These are phyloP conservation scores for Gossypium schwendimanii DNA, from an alignment of 441 rosid genomes.

Conservation along the genomic window DNA sequence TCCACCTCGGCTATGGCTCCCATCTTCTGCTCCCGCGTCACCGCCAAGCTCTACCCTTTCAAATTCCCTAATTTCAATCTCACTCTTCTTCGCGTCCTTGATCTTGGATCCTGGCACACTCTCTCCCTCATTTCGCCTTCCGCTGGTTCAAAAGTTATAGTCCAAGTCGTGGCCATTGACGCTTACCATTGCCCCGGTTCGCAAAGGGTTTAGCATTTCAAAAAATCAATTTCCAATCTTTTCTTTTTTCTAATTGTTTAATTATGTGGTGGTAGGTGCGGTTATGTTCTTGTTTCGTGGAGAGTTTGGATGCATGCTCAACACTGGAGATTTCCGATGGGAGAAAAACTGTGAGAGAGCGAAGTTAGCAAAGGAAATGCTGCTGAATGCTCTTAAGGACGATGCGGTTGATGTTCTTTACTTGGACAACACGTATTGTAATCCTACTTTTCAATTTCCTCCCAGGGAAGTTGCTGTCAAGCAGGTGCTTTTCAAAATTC, in stretches of 20 bases:
- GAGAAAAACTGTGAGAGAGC: constrained; percentile 31
- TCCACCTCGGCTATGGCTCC: constrained; percentile 47
- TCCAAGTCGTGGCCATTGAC: constrained; percentile 59
- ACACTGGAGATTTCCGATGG: constrained; percentile 81
- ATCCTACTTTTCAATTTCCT: constrained; percentile 59
- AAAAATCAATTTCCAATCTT: neutral
- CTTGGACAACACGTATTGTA: constrained; percentile 74
- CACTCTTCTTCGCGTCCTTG: constrained; percentile 56
- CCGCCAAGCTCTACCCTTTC: constrained; percentile 63
- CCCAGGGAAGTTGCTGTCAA: constrained; percentile 45
- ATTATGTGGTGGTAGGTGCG: constrained; percentile 34
- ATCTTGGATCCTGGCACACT: constrained; percentile 47
- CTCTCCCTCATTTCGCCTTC: constrained; percentile 46
- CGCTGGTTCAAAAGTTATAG: constrained; percentile 24
- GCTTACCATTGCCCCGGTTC: constrained; percentile 79
- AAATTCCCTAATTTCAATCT: constrained; percentile 57
- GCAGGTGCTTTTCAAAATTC: constrained; percentile 31
- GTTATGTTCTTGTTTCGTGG: constrained; percentile 79
- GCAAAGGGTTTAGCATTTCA: neutral
- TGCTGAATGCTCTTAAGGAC: constrained; percentile 38
- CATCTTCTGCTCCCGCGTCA: constrained; percentile 71
- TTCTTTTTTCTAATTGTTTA: neutral
- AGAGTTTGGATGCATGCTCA: constrained; percentile 62
- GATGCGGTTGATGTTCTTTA: constrained; percentile 41
- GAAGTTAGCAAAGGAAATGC: constrained; percentile 28